phyloP scores from a whole-genome alignment of 176 grass and related monocot genomes.

The Oryza glumipatula region DNA sequence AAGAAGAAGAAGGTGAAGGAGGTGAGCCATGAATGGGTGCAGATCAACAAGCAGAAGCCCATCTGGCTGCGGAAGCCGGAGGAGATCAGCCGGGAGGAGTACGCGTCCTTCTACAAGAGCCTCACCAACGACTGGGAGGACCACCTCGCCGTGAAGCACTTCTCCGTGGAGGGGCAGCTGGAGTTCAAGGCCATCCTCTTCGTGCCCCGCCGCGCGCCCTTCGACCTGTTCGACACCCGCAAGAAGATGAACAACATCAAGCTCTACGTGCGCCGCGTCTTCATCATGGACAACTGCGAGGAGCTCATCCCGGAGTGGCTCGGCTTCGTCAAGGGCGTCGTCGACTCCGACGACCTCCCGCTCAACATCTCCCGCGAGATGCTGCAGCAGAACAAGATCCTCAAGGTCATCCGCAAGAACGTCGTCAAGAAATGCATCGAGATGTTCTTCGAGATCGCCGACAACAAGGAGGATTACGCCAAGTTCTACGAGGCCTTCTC shows the following conservation, averaged over 20 bases:
- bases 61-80: conserved; percentile 72
- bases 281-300: conserved; percentile 76
- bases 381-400: conserved; percentile 76
- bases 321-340: conserved; percentile 60
- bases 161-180: conserved; percentile 62
- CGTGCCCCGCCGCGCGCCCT: conserved; percentile 59
- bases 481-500: conserved; percentile 78
- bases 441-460: conserved; percentile 66
- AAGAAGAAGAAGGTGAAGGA: conserved; percentile 62
- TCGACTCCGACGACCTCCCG: conserved; percentile 66
- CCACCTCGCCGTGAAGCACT: conserved; percentile 69
- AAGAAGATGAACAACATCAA: conserved; percentile 75
- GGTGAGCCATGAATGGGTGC: conserved; percentile 56
- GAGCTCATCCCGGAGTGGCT: conserved; percentile 72
- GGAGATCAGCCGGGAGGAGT: conserved; percentile 66
- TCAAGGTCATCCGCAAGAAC: conserved; percentile 62
- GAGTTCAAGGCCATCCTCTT: conserved; percentile 69
- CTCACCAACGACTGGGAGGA: conserved; percentile 69
- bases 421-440: conserved; percentile 63
- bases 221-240: conserved; percentile 59
- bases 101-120: conserved; percentile 73
- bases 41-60: conserved; percentile 76
- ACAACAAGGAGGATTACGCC: conserved; percentile 56
- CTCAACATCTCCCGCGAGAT: conserved; percentile 62
- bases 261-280: conserved; percentile 69